These are phyloP conservation scores for Botrytis medusae DNA, from an alignment of 2,329 filamentous ascomycete genomes.

Conservation along the genomic window DNA sequence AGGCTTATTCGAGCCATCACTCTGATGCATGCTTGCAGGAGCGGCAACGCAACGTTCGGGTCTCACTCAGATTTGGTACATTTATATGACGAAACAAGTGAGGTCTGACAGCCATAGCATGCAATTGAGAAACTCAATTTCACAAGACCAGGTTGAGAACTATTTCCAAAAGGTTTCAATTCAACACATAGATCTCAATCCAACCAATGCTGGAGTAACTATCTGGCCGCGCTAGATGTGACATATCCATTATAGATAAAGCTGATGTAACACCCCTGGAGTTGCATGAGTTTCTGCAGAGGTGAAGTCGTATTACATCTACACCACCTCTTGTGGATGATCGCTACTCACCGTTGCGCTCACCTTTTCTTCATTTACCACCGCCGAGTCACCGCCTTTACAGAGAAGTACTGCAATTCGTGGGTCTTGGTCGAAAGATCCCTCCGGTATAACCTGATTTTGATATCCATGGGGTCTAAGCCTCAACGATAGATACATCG, in stretches of 20 bases:
- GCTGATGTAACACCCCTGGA: slow-evolving; percentile 20
- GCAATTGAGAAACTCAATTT: neutral
- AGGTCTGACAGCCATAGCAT: neutral
- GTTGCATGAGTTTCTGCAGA: slow-evolving; percentile 11
- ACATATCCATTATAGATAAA: slow-evolving; percentile 6
- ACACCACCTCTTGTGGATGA: slow-evolving; percentile 5
- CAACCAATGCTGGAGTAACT: neutral
- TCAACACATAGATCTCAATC: neutral
- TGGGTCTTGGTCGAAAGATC: neutral
- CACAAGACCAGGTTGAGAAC: neutral
- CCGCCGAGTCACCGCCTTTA: neutral
- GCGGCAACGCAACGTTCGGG: neutral
- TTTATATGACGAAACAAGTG: neutral
- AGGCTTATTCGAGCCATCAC: slow-evolving; percentile 1
- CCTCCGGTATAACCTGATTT: neutral
- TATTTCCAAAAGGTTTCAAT: neutral
- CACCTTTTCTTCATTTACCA: neutral
- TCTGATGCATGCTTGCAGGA: neutral
- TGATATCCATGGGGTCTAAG: slow-evolving; percentile 10
- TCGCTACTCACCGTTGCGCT: neutral
- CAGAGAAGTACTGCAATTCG: neutral
- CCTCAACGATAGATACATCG: neutral
- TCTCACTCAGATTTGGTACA: neutral
- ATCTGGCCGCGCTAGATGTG: neutral
- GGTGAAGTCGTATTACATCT: neutral